phyloP scores from a whole-genome alignment of 2,329 filamentous ascomycete genomes.

The Exophiala phaeomuriformis region DNA sequence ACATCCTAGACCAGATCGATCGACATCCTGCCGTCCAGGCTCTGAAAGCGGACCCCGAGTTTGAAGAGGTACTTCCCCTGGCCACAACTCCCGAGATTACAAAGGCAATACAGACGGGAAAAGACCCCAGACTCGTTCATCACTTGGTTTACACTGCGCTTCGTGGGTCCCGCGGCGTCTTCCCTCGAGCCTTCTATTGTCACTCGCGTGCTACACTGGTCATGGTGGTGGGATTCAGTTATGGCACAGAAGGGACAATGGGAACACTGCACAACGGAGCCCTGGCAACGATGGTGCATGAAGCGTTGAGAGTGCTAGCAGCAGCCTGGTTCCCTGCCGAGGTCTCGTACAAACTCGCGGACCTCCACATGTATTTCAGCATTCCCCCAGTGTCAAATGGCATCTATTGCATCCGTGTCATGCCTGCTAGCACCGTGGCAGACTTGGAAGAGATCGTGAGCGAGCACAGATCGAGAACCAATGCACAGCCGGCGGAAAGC shows the following conservation, averaged over 20 bases:
- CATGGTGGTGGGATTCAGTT: neutral
- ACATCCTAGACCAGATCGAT: neutral
- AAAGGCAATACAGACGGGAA: neutral
- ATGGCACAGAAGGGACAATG: neutral
- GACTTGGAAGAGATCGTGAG: neutral
- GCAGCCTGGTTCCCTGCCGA: conserved; percentile 1
- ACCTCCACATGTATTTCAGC: conserved; percentile 1
- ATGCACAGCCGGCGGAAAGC: neutral
- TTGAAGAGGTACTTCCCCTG: neutral
- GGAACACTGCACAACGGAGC: neutral
- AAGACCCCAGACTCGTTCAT: neutral
- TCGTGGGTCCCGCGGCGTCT: neutral
- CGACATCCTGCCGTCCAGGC: neutral
- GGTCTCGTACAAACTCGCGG: neutral
- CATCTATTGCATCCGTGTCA: neutral
- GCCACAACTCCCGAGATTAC: neutral
- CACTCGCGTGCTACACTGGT: neutral
- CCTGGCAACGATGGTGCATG: neutral
- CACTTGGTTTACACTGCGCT: conserved; percentile 2
- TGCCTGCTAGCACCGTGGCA: neutral
- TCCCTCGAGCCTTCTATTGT: neutral
- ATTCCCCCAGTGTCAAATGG: neutral
- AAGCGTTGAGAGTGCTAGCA: conserved; percentile 1
- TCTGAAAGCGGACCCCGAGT: neutral
- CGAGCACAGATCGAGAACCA: neutral